Conservation (phyloP, 768 basidiomycete species). For the Termitomyces heimii region DNA sequence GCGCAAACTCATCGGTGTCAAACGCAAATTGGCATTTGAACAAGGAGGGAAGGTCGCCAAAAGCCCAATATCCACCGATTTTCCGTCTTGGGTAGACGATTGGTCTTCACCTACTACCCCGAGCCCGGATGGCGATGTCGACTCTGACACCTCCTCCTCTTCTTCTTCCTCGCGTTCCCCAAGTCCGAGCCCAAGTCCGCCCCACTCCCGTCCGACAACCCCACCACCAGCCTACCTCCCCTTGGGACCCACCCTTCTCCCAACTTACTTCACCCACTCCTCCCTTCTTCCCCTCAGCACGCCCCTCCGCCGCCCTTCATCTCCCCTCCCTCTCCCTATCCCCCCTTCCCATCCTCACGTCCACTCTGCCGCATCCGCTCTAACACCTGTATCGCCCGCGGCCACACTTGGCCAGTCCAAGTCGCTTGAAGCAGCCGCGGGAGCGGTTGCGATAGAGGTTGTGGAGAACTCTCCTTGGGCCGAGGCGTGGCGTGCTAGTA, state of each 20-base stretch:
- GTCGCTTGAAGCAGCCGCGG: constrained; percentile 62
- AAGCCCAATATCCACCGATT: not conserved
- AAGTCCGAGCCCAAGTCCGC: constrained; percentile 27
- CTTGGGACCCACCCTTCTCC: constrained; percentile 59
- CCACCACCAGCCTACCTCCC: constrained; percentile 71
- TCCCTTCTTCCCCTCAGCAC: constrained; percentile 56
- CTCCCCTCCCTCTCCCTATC: constrained; percentile 30
- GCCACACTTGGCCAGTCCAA: constrained; percentile 61
- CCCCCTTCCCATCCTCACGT: not conserved
- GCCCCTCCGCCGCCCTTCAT: constrained; percentile 57
- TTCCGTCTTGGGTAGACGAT: not conserved
- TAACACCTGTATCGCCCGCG: constrained; percentile 83
- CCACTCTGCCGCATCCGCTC: constrained; percentile 32
- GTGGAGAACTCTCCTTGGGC: constrained; percentile 73
- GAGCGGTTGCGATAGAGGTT: constrained; percentile 57
- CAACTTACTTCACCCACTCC: constrained; percentile 62
- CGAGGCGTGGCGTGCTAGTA: constrained; percentile 53
- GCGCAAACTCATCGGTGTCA: constrained; percentile 61
- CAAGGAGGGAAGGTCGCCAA: constrained; percentile 25
- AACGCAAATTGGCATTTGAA: constrained; percentile 47
- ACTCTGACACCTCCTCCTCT: constrained; percentile 16
- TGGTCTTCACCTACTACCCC: constrained; percentile 16
- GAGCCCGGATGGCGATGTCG: constrained; percentile 22
- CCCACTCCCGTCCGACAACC: constrained; percentile 52
- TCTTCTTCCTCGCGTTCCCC: constrained; percentile 22